Evolutionary conservation across 805 yeast genomes (phyloP), one percentile per base, ranked within the genome.

Genomic region (Hanseniaspora valbyensis): DNA sequence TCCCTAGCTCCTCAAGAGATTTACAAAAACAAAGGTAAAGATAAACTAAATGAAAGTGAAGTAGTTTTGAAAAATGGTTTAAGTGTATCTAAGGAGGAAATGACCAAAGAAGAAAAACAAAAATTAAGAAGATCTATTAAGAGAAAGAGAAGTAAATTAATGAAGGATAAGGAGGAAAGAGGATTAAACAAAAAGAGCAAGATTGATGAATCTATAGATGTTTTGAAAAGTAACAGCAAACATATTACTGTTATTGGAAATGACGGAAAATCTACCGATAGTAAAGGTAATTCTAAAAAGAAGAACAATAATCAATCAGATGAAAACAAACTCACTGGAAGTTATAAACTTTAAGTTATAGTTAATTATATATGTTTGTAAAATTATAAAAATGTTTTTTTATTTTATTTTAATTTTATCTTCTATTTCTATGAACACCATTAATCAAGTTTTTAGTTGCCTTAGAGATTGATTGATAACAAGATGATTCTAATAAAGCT

Each of bases 1-100:
- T 76, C 83, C 44, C 72, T 92, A 59, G 98, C 98, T 2, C 98
- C 98, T 36, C 98, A 90, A 69, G 98, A 90, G 67, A 73, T 92
- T 8, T 92, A 81, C 66, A 77, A 72, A 61, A 63, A 71, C 7
- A 32, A 36, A 7, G 69, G 66, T 54, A 74, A 56, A 60, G 66
- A 71, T 13, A 69, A 69, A 43, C 29, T 48, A n/a, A 69, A 72
- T 44, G 69, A 72, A 13, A 74, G 76, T 59, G 89, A 84, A 63
- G 82, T 86, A 18, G 70, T 76, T 53, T 70, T 86, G 57, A 78
- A 78, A 58, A 80, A 86, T 37, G 95, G 95, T 59, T 73, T 83
- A 56, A 80, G 87, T 2, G 77, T 83, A 67, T 76, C 94, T 12
- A 83, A 83, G 65, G 83, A 77, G 52, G 97, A 89, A 65, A 69